phyloP scores from a whole-genome alignment of 306 rosid species.

The Ormosia emarginata region DNA sequence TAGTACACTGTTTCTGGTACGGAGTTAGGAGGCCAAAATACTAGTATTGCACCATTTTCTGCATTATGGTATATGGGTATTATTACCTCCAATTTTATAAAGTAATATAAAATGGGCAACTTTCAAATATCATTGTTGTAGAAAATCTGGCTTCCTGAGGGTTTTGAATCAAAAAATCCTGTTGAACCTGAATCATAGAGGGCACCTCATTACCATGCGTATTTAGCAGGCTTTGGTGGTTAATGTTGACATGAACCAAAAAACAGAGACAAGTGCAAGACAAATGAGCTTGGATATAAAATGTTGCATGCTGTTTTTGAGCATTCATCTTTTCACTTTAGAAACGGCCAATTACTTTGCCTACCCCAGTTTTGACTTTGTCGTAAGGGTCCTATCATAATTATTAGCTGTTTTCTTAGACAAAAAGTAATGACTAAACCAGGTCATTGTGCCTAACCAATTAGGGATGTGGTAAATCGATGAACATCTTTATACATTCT shows the following conservation, averaged over 20 bases:
- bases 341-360: constrained; percentile 25
- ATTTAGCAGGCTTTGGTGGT: constrained; percentile 17
- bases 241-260: constrained; percentile 23
- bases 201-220: neutral
- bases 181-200: neutral
- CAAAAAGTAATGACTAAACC: constrained; percentile 30
- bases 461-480: constrained; percentile 32
- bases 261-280: neutral
- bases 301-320: constrained; percentile 17
- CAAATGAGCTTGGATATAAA: neutral
- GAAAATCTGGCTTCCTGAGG: neutral
- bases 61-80: neutral
- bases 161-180: neutral
- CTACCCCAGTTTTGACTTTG: constrained; percentile 38
- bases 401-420: constrained; percentile 39
- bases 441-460: constrained; percentile 36
- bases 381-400: constrained; percentile 22
- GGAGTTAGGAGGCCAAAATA: neutral
- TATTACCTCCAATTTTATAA: neutral
- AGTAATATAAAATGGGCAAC: neutral
- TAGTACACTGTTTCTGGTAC: neutral
- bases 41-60: neutral
- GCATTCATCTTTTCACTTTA: constrained; percentile 20
- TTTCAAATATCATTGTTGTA: neutral
- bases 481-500: neutral